These are phyloP conservation scores for Candida palmyrensis DNA, from an alignment of 805 yeast species.

Conservation along the genomic window DNA sequence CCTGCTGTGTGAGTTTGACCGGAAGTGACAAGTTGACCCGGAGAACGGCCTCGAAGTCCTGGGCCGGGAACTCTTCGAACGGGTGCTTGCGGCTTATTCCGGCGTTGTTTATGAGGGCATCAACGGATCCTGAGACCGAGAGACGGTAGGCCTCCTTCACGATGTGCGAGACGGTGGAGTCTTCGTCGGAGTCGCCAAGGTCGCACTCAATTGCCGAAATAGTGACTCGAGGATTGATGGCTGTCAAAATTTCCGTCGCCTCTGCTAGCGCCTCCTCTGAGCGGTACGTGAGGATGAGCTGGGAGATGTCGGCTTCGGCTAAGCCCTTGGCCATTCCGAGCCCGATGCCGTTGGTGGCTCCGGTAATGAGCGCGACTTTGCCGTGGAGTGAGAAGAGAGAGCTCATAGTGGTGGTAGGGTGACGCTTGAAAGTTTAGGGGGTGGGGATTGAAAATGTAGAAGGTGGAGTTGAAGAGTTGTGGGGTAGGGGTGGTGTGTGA, in stretches of 20 bases:
- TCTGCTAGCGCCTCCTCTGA: conserved; percentile 21
- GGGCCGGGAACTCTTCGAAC: conserved; percentile 30
- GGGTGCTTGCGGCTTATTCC: conserved; percentile 31
- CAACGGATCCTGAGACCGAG: conserved; percentile 26
- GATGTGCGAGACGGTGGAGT: conserved; percentile 22
- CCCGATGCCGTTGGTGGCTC: conserved; percentile 58
- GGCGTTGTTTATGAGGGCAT: conserved; percentile 40
- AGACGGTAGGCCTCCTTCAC: conserved; percentile 21
- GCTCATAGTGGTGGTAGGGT: background rate
- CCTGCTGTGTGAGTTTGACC: conserved; percentile 28
- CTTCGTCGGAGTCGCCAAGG: conserved; percentile 18
- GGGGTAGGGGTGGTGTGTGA: too few relatives aligned
- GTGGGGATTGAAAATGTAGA: too few relatives aligned
- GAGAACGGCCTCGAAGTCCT: conserved; percentile 32
- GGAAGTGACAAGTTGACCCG: conserved; percentile 38
- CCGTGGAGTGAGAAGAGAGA: conserved; percentile 33
- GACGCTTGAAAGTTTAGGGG: too few relatives aligned
- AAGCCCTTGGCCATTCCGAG: conserved; percentile 46
- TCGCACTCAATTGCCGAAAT: conserved; percentile 20
- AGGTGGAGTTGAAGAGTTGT: too few relatives aligned
- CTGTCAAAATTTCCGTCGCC: conserved; percentile 19
- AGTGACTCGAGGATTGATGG: conserved; percentile 15
- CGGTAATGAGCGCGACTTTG: conserved; percentile 43
- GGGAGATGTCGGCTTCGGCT: conserved; percentile 46
- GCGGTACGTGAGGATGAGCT: conserved; percentile 29